Evolutionary conservation across 176 grass and related monocot species (phyloP).

Genomic region (Zea luxurians): DNA sequence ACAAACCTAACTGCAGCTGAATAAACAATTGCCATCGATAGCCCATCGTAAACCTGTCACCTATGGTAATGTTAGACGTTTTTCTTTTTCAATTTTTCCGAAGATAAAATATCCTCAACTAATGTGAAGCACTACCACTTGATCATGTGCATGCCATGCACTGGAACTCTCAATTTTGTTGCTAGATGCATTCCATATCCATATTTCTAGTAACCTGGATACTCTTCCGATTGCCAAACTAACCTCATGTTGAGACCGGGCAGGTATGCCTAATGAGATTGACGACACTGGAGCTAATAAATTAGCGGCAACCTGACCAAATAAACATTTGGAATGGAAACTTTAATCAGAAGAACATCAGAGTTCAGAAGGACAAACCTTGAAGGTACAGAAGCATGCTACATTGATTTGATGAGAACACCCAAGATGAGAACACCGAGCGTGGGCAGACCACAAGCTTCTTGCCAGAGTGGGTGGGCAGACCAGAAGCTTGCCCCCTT

Average conservation of each 20-base stretch:
- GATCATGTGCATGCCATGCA: conserved; percentile 65
- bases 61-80: conserved; percentile 46
- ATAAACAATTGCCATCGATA: conserved; percentile 71
- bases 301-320: too few species aligned
- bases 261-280: too few species aligned
- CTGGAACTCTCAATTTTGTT: conserved; percentile 53
- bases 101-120: conserved; percentile 26
- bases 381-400: too few species aligned
- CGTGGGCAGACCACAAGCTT: conserved; percentile 81
- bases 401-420: too few species aligned
- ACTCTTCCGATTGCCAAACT: conserved; percentile 71
- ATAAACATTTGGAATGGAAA: too few species aligned
- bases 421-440: conserved; percentile 89
- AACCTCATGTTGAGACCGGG: conserved; percentile 46
- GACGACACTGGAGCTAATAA: too few species aligned
- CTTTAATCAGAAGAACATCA: too few species aligned
- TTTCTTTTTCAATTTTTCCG: conserved; percentile 13
- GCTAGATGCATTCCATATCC: conserved; percentile 51
- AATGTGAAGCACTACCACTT: conserved; percentile 72
- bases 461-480: too few species aligned
- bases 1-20: conserved; percentile 87
- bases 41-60: conserved; percentile 84
- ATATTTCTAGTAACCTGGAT: conserved; percentile 70
- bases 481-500: conserved; percentile 8
- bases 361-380: too few species aligned